phyloP scores from a whole-genome alignment of 345 rosid genomes.

The Gossypium australe region DNA sequence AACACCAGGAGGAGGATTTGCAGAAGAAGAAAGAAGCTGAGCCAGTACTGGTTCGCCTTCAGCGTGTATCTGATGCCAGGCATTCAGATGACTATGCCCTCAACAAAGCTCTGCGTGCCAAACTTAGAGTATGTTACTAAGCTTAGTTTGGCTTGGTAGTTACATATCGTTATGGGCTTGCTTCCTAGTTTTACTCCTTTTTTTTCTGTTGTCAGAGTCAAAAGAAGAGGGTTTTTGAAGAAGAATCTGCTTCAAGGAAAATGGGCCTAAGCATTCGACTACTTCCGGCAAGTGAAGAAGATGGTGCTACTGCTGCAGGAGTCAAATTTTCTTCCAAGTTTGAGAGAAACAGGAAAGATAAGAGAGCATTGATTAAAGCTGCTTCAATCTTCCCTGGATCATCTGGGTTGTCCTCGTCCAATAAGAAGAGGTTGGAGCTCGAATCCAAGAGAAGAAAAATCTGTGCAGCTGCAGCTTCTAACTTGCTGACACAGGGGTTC shows the following conservation, averaged over 20 bases:
- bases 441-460: constrained; percentile 84
- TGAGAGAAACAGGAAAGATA: constrained; percentile 68
- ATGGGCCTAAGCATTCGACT: constrained; percentile 73
- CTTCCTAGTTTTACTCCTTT: background rate
- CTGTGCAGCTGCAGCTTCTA: constrained; percentile 56
- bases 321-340: constrained; percentile 67
- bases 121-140: constrained; percentile 47
- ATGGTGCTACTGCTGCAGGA: constrained; percentile 46
- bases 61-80: constrained; percentile 71
- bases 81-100: constrained; percentile 82
- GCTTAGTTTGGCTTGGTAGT: background rate
- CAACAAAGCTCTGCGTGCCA: constrained; percentile 76
- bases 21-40: constrained; percentile 96
- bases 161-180: background rate
- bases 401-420: constrained; percentile 30
- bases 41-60: constrained; percentile 78
- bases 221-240: constrained; percentile 82
- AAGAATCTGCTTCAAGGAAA: constrained; percentile 66
- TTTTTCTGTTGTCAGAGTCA: constrained; percentile 39
- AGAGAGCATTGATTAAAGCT: constrained; percentile 65
- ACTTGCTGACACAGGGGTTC: constrained; percentile 53
- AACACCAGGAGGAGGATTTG: constrained; percentile 89
- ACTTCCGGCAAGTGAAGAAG: constrained; percentile 65
- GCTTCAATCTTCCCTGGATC: constrained; percentile 65
- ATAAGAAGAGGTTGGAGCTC: constrained; percentile 53